phyloP scores from a whole-genome alignment of 768 basidiomycete genomes.

The Panaeolus papilionaceus region DNA sequence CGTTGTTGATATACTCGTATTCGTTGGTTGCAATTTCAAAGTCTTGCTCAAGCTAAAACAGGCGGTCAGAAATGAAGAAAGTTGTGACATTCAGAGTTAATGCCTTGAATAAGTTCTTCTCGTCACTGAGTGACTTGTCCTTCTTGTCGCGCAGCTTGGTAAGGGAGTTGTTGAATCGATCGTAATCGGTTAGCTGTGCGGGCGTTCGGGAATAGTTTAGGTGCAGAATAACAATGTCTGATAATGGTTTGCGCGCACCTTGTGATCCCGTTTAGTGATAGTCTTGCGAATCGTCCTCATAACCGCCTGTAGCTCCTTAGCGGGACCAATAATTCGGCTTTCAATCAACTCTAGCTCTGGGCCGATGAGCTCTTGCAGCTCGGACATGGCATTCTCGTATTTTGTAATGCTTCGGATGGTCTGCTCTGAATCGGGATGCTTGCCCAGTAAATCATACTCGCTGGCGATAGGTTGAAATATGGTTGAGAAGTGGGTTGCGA shows the following conservation, averaged over 20 bases:
- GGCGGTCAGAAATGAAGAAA: background rate
- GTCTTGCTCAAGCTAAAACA: conserved; percentile 86
- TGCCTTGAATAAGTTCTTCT: conserved; percentile 97
- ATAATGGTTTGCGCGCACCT: conserved; percentile 52
- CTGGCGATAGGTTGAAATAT: conserved; percentile 71
- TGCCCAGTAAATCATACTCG: conserved; percentile 82
- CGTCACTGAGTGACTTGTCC: conserved; percentile 94
- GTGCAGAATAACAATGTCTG: background rate
- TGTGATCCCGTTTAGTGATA: conserved; percentile 96
- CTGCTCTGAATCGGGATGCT: conserved; percentile 76
- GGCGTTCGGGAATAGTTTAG: conserved; percentile 15
- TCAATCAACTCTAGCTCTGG: conserved; percentile 97
- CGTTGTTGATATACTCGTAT: conserved; percentile 91
- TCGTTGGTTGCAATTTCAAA: conserved; percentile 92
- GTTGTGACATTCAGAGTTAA: background rate
- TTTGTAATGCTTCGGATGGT: conserved; percentile 80
- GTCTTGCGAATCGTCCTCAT: conserved; percentile 92
- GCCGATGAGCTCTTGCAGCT: conserved; percentile 75
- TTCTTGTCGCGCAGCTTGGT: conserved; percentile 98
- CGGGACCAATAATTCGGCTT: conserved; percentile 80
- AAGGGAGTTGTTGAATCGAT: conserved; percentile 94
- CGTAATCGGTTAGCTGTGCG: conserved; percentile 84
- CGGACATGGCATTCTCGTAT: conserved; percentile 80
- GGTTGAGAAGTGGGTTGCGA: conserved; percentile 65
- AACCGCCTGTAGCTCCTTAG: conserved; percentile 87